Evolutionary conservation across 192 early-diverging fungal species (phyloP).

Genomic region (Podila clonocystis): DNA sequence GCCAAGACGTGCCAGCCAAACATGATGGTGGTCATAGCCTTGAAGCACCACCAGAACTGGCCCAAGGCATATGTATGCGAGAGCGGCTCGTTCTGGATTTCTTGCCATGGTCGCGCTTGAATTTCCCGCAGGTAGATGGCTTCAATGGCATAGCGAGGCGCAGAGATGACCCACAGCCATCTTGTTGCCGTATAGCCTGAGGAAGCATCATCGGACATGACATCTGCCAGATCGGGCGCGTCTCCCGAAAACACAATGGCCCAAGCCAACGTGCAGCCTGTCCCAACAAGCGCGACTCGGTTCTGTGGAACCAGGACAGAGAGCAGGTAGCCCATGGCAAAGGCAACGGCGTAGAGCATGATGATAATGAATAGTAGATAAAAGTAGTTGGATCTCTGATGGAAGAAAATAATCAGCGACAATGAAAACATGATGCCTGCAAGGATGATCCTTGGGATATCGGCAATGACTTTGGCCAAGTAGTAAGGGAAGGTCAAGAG

Average conservation of each 20-base stretch:
- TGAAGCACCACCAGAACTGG: constrained; percentile 55
- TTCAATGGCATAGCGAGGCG: constrained; percentile 71
- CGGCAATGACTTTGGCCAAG: constrained; percentile 67
- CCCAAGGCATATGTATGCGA: constrained; percentile 52
- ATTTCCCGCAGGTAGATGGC: constrained; percentile 67
- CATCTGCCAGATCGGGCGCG: constrained; percentile 59
- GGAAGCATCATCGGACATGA: constrained; percentile 26
- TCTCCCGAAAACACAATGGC: constrained; percentile 67
- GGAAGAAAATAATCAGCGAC: constrained; percentile 68
- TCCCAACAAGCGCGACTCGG: constrained; percentile 60
- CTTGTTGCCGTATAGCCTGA: constrained; percentile 35
- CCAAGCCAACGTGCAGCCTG: constrained; percentile 72
- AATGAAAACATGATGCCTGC: constrained; percentile 65
- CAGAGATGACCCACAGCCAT: constrained; percentile 69
- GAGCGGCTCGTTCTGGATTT: constrained; percentile 35
- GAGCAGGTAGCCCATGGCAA: constrained; percentile 68
- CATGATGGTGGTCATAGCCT: constrained; percentile 53
- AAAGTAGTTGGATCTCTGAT: constrained; percentile 42
- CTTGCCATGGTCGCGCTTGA: constrained; percentile 43
- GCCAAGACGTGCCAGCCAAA: constrained; percentile 64
- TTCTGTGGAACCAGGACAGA: constrained; percentile 55
- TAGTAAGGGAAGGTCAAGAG: constrained; percentile 70
- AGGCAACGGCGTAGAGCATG: constrained; percentile 62
- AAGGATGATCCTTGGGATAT: constrained; percentile 67
- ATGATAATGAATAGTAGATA: constrained; percentile 57